These are phyloP conservation scores for Metschnikowia reukaufii DNA, from an alignment of 805 yeast genomes.

Conservation along the genomic window DNA sequence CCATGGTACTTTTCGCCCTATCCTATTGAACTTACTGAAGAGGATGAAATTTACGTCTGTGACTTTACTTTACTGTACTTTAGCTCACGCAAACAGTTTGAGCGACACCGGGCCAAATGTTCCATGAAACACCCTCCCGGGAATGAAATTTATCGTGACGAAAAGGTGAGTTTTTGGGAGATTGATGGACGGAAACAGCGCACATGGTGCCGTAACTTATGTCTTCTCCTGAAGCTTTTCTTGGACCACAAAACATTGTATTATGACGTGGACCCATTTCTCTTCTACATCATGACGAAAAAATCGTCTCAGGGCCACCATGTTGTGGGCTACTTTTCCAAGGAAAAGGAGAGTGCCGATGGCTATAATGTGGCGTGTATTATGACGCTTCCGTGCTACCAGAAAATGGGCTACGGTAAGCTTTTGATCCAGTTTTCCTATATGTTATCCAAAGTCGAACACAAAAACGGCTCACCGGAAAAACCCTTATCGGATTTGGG, in stretches of 20 bases:
- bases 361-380: conserved; percentile 97
- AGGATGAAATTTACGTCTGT: conserved; percentile 84
- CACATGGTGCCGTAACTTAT: conserved; percentile 95
- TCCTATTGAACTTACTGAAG: conserved; percentile 92
- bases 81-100: conserved; percentile 87
- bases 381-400: conserved; percentile 92
- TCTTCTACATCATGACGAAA: conserved; percentile 93
- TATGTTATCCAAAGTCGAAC: conserved; percentile 82
- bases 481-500: conserved; percentile 96
- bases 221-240: conserved; percentile 85
- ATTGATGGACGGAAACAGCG: conserved; percentile 96
- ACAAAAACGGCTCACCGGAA: conserved; percentile 94
- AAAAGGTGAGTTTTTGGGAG: conserved; percentile 90
- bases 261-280: conserved; percentile 96
- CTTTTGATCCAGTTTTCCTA: conserved; percentile 90
- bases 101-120: conserved; percentile 84
- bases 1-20: conserved; percentile 99
- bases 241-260: conserved; percentile 94
- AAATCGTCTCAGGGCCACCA: conserved; percentile 92
- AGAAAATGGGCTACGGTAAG: conserved; percentile 91
- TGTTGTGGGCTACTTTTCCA: conserved; percentile 93
- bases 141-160: conserved; percentile 93
- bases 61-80: conserved; percentile 88
- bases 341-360: conserved; percentile 95
- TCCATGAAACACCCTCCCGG: conserved; percentile 97